phyloP scores from a whole-genome alignment of 352 stramenopile genomes.

The Globisporangium nunn region DNA sequence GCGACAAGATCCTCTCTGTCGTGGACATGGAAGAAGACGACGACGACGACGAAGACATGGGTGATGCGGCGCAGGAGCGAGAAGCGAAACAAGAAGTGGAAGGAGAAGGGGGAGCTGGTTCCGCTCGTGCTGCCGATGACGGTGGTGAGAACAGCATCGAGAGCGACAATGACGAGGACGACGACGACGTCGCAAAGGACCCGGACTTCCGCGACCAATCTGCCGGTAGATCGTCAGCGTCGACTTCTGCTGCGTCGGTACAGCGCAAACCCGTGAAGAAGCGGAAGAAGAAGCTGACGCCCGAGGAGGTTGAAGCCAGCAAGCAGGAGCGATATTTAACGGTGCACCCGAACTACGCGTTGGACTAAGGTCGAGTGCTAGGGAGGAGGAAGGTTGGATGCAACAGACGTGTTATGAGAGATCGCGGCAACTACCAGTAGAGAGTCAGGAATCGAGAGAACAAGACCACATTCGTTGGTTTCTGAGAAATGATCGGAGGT shows the following conservation, averaged over 20 bases:
- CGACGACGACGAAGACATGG: slow-evolving; percentile 18
- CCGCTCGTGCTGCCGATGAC: too few relatives aligned
- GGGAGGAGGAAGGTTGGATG: too few relatives aligned
- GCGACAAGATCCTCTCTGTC: slow-evolving; percentile 68
- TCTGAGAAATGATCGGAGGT: too few relatives aligned
- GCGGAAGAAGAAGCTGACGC: slow-evolving; percentile 24
- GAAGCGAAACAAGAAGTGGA: not conserved
- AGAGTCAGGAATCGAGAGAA: too few relatives aligned
- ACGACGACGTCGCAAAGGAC: slow-evolving; percentile 2
- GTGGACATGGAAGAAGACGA: slow-evolving; percentile 61
- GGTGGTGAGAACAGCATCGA: slow-evolving; percentile 8
- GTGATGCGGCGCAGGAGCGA: not conserved
- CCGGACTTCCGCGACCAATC: too few relatives aligned
- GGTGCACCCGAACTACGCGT: slow-evolving; percentile 72
- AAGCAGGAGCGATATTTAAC: slow-evolving; percentile 75
- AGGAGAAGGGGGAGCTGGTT: not conserved
- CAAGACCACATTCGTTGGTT: too few relatives aligned
- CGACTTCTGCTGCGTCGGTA: not conserved
- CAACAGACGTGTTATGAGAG: too few relatives aligned
- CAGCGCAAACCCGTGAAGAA: slow-evolving; percentile 14
- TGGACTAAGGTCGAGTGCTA: slow-evolving; percentile 29
- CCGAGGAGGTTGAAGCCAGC: slow-evolving; percentile 37
- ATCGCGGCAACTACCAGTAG: too few relatives aligned
- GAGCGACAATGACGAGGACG: slow-evolving; percentile 3
- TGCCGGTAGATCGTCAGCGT: not conserved